These are phyloP conservation scores for Monilinia aucupariae DNA, from an alignment of 2,329 filamentous ascomycete genomes.

Conservation along the genomic window DNA sequence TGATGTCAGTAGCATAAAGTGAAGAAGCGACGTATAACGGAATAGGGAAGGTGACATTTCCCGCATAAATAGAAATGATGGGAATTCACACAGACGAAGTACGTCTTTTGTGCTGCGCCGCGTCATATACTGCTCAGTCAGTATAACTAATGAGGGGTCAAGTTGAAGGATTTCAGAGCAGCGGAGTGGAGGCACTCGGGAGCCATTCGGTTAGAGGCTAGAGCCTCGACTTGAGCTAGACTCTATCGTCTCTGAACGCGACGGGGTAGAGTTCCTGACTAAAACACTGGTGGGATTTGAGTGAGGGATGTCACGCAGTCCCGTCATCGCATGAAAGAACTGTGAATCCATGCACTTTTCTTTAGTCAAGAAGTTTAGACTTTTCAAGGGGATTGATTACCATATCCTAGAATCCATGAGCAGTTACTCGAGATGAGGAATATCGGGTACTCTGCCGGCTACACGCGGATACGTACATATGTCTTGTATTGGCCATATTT, in stretches of 20 bases:
- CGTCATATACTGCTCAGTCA: background rate
- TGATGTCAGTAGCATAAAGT: background rate
- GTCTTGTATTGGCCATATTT: background rate
- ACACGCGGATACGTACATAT: background rate
- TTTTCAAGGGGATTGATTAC: background rate
- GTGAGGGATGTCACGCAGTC: constrained; percentile 8
- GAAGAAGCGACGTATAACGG: constrained; percentile 2
- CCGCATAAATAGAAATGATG: constrained; percentile 2
- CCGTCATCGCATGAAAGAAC: background rate
- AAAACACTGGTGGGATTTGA: constrained; percentile 1
- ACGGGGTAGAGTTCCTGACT: constrained; percentile 8
- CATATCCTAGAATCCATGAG: background rate
- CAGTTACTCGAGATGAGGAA: background rate
- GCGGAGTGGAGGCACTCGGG: constrained; percentile 4
- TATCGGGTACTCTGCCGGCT: background rate
- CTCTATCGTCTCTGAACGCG: background rate
- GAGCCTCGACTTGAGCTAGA: constrained; percentile 8
- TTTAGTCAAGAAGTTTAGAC: background rate
- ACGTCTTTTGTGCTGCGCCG: constrained; percentile 1
- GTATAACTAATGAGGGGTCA: constrained; percentile 6
- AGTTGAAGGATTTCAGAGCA: background rate
- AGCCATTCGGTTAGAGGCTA: background rate
- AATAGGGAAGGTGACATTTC: constrained; percentile 2
- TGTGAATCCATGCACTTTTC: background rate
- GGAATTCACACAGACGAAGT: background rate